Conservation (phyloP, 352 stramenopile species). For the Elongisporangium anandrum region DNA sequence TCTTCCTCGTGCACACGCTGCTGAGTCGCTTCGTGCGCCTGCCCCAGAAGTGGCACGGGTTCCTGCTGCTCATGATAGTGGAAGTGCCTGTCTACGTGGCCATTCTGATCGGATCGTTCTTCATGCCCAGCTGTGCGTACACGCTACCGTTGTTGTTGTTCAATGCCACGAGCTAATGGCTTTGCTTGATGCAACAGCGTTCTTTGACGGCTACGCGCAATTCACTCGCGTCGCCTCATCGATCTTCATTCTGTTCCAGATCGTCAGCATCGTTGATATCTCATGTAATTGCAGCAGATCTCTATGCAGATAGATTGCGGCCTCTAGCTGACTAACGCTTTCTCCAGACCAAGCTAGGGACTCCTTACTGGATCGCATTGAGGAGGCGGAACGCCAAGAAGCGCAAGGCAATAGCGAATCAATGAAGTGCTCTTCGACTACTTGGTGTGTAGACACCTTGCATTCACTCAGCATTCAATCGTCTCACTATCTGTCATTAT, state of each 20-base stretch:
- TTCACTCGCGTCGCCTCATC: slow-evolving; percentile 50
- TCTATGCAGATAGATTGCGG: not conserved
- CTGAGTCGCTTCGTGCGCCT: slow-evolving; percentile 37
- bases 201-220: slow-evolving; percentile 63
- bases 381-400: slow-evolving; percentile 11
- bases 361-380: slow-evolving; percentile 45
- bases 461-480: not conserved
- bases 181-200: slow-evolving; percentile 19
- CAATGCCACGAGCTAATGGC: not conserved
- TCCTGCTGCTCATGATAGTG: slow-evolving; percentile 24
- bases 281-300: slow-evolving; percentile 37
- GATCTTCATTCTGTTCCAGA: slow-evolving; percentile 78
- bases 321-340: not conserved
- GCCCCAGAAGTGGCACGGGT: slow-evolving; percentile 14
- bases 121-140: slow-evolving; percentile 56
- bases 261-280: slow-evolving; percentile 72
- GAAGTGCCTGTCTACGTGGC: slow-evolving; percentile 46
- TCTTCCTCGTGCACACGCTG: slow-evolving; percentile 47
- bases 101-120: slow-evolving; percentile 65
- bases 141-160: not conserved
- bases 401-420: slow-evolving; percentile 4
- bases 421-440: not conserved
- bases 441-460: not conserved
- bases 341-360: slow-evolving; percentile 56
- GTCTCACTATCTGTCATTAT: not conserved